These are phyloP conservation scores for Penicillium pancosmium DNA, from an alignment of 495 filamentous ascomycete genomes.

Conservation along the genomic window DNA sequence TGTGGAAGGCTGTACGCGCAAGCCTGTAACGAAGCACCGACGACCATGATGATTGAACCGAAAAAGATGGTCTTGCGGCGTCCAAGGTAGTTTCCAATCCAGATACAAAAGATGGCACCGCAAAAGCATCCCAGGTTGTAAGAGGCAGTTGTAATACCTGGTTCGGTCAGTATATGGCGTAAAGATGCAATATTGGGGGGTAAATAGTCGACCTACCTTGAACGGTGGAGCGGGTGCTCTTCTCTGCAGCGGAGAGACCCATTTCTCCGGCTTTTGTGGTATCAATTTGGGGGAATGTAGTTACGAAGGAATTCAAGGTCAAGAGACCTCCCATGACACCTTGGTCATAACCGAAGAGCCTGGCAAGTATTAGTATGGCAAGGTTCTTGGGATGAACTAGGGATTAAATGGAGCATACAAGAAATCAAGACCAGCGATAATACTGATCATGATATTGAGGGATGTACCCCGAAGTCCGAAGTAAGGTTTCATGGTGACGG, in stretches of 20 bases:
- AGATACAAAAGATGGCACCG: slow-evolving; percentile 68
- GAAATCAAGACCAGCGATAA: slow-evolving; percentile 72
- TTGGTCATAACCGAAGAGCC: slow-evolving; percentile 43
- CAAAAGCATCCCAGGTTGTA: slow-evolving; percentile 76
- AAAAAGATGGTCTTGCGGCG: slow-evolving; percentile 70
- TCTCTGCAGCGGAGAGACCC: slow-evolving; percentile 28
- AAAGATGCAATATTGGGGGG: background rate
- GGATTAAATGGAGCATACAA: slow-evolving; percentile 36
- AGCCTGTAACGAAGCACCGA: slow-evolving; percentile 70
- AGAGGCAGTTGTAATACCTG: slow-evolving; percentile 60
- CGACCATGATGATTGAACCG: slow-evolving; percentile 68
- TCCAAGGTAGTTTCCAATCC: slow-evolving; percentile 70
- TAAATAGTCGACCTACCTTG: slow-evolving; percentile 43
- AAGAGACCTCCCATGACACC: slow-evolving; percentile 61
- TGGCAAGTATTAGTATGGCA: slow-evolving; percentile 16
- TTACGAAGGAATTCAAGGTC: slow-evolving; percentile 51
- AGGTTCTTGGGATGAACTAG: background rate
- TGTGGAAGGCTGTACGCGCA: slow-evolving; percentile 61
- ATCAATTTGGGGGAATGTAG: slow-evolving; percentile 56
- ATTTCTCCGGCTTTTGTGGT: slow-evolving; percentile 32
- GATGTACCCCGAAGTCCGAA: slow-evolving; percentile 65
- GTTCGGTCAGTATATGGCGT: background rate
- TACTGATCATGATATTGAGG: slow-evolving; percentile 67
- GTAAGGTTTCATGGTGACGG: slow-evolving; percentile 40
- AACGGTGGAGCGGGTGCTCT: slow-evolving; percentile 46